Base-by-base conservation (phyloP, 208 protist genomes). In the Porcisia deanei region DNA sequence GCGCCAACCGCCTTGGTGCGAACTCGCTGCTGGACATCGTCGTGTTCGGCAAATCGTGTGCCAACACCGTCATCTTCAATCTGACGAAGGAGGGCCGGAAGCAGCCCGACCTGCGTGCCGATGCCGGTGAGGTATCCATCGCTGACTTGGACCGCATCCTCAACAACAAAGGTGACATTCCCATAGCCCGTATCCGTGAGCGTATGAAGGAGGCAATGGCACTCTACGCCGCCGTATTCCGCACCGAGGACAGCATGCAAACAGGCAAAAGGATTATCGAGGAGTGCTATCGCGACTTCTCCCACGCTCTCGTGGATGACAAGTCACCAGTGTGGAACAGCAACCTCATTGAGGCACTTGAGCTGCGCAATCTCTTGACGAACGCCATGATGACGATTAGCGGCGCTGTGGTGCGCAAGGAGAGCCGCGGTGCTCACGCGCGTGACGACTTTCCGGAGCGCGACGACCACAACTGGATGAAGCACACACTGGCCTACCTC, bases 11-110 rank as follows among this genome's bases (percentile, higher is more conserved):
- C 64, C 94, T 99, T 22, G 98, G 98, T n/a, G 99, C 99, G 43
- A 99, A 99, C 92, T 99, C 98, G 25, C 96, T 99, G 39, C 95
- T 99, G 1, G 99, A 99, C 87, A 99, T 99, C 82, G 98, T 99
- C 71, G 99, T 99, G 18, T 99, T 99, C 80, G 99, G 99, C 52
- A 97, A 99, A 80, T 98, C 97, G 43, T 98, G 95, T 80, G 98
- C 99, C 39, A 91, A 98, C 82, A 96, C 92, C 39, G 87, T 99
- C 55, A 97, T 93, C 78, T 96, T 97, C 80, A 97, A 97, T 76
- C 81, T 96, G 66, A 98, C 95, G 68, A 97, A 97, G 80, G 93
- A 98, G 76, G 92, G 92, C 52, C 84, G 91, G 53, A 91, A 74
- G 60, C 97, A 99, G 83, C 87, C 89, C 49, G 86, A 93, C 60